Evolutionary conservation across 2,329 filamentous ascomycete genomes (phyloP).

Genomic region (Stagonosporopsis cucurbitacearum): DNA sequence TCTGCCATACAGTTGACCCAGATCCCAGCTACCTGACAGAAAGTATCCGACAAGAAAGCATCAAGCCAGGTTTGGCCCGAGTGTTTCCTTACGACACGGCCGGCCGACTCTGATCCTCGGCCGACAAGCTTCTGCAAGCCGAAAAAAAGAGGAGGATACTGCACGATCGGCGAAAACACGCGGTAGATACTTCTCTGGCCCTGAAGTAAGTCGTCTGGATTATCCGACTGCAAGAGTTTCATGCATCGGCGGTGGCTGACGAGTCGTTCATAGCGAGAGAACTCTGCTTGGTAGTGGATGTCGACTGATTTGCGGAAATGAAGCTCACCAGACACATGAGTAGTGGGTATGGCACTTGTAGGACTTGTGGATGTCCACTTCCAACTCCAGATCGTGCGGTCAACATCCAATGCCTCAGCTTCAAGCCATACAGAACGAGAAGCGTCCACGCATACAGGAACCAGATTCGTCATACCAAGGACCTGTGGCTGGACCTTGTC

Average conservation of each 20-base stretch:
- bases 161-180: slow-evolving; percentile 46
- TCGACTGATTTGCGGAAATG: slow-evolving; percentile 27
- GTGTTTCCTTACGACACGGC: slow-evolving; percentile 23
- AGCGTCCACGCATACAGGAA: slow-evolving; percentile 35
- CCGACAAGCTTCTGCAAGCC: slow-evolving; percentile 35
- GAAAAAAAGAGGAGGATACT: slow-evolving; percentile 43
- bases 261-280: slow-evolving; percentile 39
- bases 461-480: slow-evolving; percentile 9
- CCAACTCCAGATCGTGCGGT: slow-evolving; percentile 37
- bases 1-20: slow-evolving; percentile 40
- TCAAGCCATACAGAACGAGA: slow-evolving; percentile 42
- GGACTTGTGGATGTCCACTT: slow-evolving; percentile 26
- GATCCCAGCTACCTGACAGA: slow-evolving; percentile 45
- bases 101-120: slow-evolving; percentile 15
- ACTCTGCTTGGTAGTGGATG: slow-evolving; percentile 25
- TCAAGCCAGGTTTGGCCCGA: slow-evolving; percentile 36
- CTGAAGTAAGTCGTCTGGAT: slow-evolving; percentile 44
- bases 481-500: slow-evolving; percentile 8
- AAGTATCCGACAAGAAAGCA: slow-evolving; percentile 34
- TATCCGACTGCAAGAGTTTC: slow-evolving; percentile 34
- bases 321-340: slow-evolving; percentile 38
- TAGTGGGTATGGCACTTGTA: slow-evolving; percentile 8
- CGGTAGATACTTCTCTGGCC: slow-evolving; percentile 49
- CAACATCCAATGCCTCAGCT: slow-evolving; percentile 21
- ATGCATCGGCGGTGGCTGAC: slow-evolving; percentile 38